phyloP scores from a whole-genome alignment of 2,329 filamentous ascomycete species.

The Arthrinium puccinioides region DNA sequence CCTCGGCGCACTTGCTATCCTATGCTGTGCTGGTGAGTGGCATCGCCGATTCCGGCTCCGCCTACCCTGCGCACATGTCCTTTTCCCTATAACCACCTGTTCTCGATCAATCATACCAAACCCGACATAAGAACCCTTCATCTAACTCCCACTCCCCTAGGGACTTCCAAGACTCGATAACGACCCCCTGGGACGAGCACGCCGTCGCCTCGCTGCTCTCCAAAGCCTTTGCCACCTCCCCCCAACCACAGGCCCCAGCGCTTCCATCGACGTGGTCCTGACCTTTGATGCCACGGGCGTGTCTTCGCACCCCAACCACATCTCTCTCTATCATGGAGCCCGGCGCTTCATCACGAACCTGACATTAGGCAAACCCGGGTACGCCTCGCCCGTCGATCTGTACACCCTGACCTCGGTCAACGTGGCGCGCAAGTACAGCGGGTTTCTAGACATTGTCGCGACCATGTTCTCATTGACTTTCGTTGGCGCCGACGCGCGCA shows the following conservation, averaged over 20 bases:
- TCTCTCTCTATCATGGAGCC: constrained; percentile 78
- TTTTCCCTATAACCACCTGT: too few relatives aligned
- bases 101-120: too few relatives aligned
- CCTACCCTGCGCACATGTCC: too few relatives aligned
- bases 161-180: constrained; percentile 88
- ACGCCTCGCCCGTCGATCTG: constrained; percentile 67
- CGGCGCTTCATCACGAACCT: constrained; percentile 62
- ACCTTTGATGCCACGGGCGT: constrained; percentile 84
- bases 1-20: too few relatives aligned
- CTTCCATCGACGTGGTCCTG: constrained; percentile 71
- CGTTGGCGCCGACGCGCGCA: constrained; percentile 7
- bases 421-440: constrained; percentile 73
- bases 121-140: too few relatives aligned
- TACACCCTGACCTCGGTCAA: constrained; percentile 76
- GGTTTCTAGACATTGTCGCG: constrained; percentile 65
- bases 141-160: constrained; percentile 14
- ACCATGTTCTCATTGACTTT: constrained; percentile 54
- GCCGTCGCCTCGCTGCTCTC: constrained; percentile 65
- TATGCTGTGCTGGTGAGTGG: too few relatives aligned
- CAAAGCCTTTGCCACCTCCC: constrained; percentile 62
- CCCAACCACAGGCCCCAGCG: constrained; percentile 19
- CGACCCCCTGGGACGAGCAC: constrained; percentile 62
- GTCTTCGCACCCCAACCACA: constrained; percentile 89
- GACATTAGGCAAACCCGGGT: constrained; percentile 55
- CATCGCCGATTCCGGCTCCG: too few relatives aligned